phyloP scores from a whole-genome alignment of 2,329 filamentous ascomycete species.

The Colletotrichum simmondsii region DNA sequence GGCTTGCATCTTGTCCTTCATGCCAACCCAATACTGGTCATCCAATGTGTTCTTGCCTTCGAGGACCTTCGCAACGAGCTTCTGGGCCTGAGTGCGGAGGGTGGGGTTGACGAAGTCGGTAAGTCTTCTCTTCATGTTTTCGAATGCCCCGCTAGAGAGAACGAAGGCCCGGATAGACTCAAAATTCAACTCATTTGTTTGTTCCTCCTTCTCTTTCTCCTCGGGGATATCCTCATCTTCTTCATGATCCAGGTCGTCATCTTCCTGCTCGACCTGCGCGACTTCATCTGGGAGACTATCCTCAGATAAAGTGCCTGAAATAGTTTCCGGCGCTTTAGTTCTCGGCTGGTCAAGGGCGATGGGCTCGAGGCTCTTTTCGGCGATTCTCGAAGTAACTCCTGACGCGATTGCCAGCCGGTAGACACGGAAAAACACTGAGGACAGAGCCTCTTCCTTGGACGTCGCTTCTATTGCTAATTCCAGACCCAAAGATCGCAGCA shows the following conservation, averaged over 20 bases:
- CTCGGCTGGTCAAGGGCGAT: background rate
- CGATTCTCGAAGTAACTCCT: background rate
- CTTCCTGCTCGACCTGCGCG: background rate
- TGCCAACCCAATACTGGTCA: background rate
- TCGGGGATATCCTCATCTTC: background rate
- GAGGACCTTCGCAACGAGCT: background rate
- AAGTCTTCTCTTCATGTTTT: background rate
- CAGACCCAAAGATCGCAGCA: accelerated
- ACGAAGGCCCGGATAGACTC: background rate
- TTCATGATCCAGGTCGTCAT: background rate
- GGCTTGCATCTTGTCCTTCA: background rate
- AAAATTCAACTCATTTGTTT: background rate
- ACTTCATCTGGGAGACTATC: background rate
- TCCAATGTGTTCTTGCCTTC: background rate
- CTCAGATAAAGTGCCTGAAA: background rate
- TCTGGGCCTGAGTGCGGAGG: background rate
- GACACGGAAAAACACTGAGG: background rate
- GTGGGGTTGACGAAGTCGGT: background rate
- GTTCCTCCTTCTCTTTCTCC: background rate
- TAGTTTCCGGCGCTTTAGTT: accelerated
- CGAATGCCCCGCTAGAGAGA: background rate
- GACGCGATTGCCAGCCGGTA: background rate
- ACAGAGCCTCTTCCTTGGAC: background rate
- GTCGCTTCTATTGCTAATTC: background rate
- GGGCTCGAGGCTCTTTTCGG: background rate